These are phyloP conservation scores for Pleoardoris graminearum DNA, from an alignment of 2,329 filamentous ascomycete genomes.

Conservation along the genomic window DNA sequence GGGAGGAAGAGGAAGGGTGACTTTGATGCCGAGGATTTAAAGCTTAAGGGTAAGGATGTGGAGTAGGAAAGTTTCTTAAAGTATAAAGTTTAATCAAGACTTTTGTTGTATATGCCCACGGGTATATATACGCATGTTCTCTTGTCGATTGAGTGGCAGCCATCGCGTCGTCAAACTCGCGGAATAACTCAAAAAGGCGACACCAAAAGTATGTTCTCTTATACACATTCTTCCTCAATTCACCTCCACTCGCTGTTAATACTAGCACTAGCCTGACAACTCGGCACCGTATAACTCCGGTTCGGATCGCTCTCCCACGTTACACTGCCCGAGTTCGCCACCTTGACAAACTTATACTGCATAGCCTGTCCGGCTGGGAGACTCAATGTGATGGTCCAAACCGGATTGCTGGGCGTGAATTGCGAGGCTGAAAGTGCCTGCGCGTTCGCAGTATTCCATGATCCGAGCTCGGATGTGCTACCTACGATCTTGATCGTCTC, in stretches of 20 bases:
- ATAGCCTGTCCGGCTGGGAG: conserved; percentile 48
- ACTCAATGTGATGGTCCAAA: conserved; percentile 52
- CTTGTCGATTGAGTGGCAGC: too few species aligned
- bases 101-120: too few species aligned
- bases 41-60: too few species aligned
- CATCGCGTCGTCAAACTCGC: too few species aligned
- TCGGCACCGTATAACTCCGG: conserved; percentile 44
- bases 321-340: conserved; percentile 50
- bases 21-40: too few species aligned
- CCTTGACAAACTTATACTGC: conserved; percentile 53
- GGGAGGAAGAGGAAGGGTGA: too few species aligned
- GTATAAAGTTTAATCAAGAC: too few species aligned
- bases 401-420: conserved; percentile 51
- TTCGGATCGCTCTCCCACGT: conserved; percentile 54
- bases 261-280: conserved; percentile 28
- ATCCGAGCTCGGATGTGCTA: conserved; percentile 49
- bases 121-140: too few species aligned
- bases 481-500: conserved; percentile 55
- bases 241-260: conserved; percentile 31
- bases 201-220: too few species aligned
- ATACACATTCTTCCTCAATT: too few species aligned
- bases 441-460: conserved; percentile 48
- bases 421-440: conserved; percentile 47
- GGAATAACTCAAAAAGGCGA: too few species aligned
- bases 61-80: too few species aligned